Evolutionary conservation across 2,329 filamentous ascomycete species (phyloP), one percentile per base, ranked within the genome.

Genomic region (Diaporthe aspalathi): DNA sequence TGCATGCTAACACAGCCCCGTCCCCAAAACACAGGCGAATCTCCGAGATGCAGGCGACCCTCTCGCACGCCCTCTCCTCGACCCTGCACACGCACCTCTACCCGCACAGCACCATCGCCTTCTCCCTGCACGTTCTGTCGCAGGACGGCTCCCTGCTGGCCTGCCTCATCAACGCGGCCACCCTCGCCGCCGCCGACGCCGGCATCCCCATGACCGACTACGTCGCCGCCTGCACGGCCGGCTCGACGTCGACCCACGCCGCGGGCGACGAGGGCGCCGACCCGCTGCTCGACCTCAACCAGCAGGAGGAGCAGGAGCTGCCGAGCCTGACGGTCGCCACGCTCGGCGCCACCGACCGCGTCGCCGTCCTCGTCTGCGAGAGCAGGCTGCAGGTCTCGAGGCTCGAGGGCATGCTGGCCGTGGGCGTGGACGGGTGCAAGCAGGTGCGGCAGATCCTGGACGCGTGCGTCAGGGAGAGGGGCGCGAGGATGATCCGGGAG

Each of bases 191-290:
- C 27, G 92, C 98, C 73, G 96, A 99, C 79, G 96, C 96, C 0
- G 96, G 96, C 67, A 92, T 99, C 24, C 96, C 96, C 29, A 98
- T 98, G 95, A 90, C 91, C 3, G 94, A 97, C 79, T 97, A 98
- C 79, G 89, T 98, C 3, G 91, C 91, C 27, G 94, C 95, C 7
- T 97, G 94, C 82, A 97, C 95, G 0, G 93, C 94, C 0, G 96
- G 95, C 5, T 93, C 92, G 17, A 94, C 92, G 0, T 91, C 91
- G 0, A 88, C 90, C 0, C 89, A 92, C 75, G 85, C 88, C 0
- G 85, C 86, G 1, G 89, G 89, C 70, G 91, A 93, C 77, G 92
- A 93, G 72, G 80, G 79, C 3, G 92, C 92, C 14, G 94, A 97
- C 77, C 94, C 94, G 3, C 81, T 97, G 70, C 85, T 97, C 68